Evolutionary conservation across 2,329 filamentous ascomycete genomes (phyloP).

Genomic region (Talaromyces funiculosus): DNA sequence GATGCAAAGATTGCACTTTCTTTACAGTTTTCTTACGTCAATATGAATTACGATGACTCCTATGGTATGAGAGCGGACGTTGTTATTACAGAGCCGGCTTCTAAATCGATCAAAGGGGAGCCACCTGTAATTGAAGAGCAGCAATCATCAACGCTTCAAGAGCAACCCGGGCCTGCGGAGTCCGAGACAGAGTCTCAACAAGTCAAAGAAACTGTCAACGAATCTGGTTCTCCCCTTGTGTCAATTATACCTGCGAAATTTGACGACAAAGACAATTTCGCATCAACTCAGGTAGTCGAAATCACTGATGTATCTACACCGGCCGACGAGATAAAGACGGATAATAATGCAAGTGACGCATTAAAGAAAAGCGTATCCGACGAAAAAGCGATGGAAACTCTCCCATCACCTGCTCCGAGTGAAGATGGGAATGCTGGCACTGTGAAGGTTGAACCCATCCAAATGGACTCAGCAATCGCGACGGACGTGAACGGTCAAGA

Average conservation of each 20-base stretch:
- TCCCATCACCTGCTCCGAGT: not conserved
- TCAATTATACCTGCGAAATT: not conserved
- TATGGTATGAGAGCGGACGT: not conserved
- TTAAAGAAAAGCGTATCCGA: not conserved
- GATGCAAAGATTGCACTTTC: conserved; percentile 2
- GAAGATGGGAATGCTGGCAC: not conserved
- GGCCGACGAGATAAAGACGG: not conserved
- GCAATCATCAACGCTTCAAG: not conserved
- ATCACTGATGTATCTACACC: not conserved
- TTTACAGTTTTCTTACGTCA: not conserved
- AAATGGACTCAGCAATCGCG: not conserved
- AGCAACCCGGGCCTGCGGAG: not conserved
- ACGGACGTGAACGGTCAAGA: not conserved
- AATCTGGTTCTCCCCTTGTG: not conserved
- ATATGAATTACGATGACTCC: not conserved
- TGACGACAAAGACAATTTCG: not conserved
- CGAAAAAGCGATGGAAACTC: not conserved
- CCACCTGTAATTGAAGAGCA: not conserved
- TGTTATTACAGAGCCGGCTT: not conserved
- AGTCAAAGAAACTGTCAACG: not conserved
- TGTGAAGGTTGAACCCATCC: not conserved
- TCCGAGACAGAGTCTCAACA: not conserved
- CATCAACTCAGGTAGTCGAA: not conserved
- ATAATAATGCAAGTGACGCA: not conserved
- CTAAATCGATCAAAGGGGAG: not conserved